Conservation (phyloP, 306 rosid genomes). For the Canavalia gladiata region DNA sequence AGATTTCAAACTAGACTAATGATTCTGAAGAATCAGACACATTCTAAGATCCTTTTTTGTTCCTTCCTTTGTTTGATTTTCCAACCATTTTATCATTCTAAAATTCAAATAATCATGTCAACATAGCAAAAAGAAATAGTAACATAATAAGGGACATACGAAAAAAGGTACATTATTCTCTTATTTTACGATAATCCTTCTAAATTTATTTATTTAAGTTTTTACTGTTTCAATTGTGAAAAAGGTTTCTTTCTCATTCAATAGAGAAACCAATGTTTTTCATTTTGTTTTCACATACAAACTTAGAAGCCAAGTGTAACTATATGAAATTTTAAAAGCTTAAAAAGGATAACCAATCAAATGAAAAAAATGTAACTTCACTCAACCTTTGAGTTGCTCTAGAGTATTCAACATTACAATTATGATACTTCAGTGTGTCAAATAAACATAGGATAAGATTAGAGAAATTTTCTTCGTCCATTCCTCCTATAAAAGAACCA, state of each 20-base stretch:
- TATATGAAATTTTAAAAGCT: conserved; percentile 15
- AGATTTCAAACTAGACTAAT: conserved; percentile 50
- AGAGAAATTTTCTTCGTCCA: conserved; percentile 98
- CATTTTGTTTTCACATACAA: conserved; percentile 1
- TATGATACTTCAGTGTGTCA: conserved; percentile 93
- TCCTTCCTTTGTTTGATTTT: conserved; percentile 80
- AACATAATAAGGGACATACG: background rate
- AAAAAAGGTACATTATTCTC: background rate
- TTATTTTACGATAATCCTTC: no score
- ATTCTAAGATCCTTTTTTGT: conserved; percentile 62
- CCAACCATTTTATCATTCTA: conserved; percentile 79
- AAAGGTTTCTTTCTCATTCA: background rate
- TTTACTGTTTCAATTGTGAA: background rate
- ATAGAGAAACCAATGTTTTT: background rate
- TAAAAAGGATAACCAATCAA: conserved; percentile 9
- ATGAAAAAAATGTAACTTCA: conserved; percentile 68
- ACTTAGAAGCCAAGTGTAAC: conserved; percentile 4
- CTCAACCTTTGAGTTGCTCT: conserved; percentile 99
- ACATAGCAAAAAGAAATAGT: background rate
- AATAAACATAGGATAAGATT: conserved; percentile 98
- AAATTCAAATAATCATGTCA: conserved; percentile 39
- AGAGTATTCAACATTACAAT: conserved; percentile 97
- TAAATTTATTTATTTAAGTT: conserved; percentile 16
- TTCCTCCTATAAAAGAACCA: conserved; percentile 96
- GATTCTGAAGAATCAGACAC: conserved; percentile 50